Evolutionary conservation across 1,284 basidiomycete species (phyloP).

Genomic region (Bjerkandera adusta): DNA sequence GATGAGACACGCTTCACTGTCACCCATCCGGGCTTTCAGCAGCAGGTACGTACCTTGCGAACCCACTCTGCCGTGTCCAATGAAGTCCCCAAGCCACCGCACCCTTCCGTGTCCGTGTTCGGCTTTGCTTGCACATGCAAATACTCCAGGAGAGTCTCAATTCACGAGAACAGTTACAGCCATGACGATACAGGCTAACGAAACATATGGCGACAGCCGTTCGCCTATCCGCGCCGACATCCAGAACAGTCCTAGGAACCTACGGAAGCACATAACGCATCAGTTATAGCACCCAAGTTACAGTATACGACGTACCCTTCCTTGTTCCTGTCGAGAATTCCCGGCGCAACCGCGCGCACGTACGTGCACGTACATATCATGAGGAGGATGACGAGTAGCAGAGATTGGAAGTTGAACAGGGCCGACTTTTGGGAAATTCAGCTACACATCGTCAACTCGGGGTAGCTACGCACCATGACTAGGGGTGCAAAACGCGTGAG

Average conservation of each 20-base stretch:
- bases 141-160: too few species aligned
- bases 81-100: too few species aligned
- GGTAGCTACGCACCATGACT: too few species aligned
- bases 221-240: slow-evolving; percentile 89
- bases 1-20: too few species aligned
- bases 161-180: slow-evolving; percentile 35
- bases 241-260: slow-evolving; percentile 89
- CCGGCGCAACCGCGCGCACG: slow-evolving; percentile 85
- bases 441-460: too few species aligned
- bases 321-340: slow-evolving; percentile 91
- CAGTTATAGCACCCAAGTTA: neutral
- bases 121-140: too few species aligned
- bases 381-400: slow-evolving; percentile 90
- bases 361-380: slow-evolving; percentile 98
- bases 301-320: slow-evolving; percentile 71
- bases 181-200: slow-evolving; percentile 56
- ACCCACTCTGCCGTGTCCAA: too few species aligned
- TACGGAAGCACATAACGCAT: slow-evolving; percentile 29
- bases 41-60: too few species aligned
- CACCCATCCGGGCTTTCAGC: too few species aligned
- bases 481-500: too few species aligned
- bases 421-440: slow-evolving; percentile 83
- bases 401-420: slow-evolving; percentile 96
- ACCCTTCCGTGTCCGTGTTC: too few species aligned
- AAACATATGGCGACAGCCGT: slow-evolving; percentile 66